A percentile compares a stretch with the other conserved stretches of the same genome.
Evolutionary conservation across 2,329 filamentous ascomycete species (phyloP).

Genomic region (Cladorrhinum sp.): DNA sequence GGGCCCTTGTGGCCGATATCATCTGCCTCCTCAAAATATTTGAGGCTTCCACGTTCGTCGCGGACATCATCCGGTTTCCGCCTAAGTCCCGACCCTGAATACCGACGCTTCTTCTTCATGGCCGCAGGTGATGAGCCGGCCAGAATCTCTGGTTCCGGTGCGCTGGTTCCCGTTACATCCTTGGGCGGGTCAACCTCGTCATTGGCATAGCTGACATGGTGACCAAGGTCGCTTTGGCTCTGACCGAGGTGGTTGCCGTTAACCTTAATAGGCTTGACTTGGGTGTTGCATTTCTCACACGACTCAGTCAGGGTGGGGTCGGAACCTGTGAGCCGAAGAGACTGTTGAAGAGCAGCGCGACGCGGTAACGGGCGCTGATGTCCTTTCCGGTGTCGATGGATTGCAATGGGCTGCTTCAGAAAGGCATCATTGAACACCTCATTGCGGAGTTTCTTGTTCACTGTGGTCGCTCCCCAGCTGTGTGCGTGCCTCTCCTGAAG

Average conservation of each 20-base stretch:
- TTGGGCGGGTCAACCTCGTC: constrained; percentile 42
- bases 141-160: constrained; percentile 59
- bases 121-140: constrained; percentile 40
- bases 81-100: constrained; percentile 81
- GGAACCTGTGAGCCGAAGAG: constrained; percentile 45
- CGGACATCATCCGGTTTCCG: constrained; percentile 70
- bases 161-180: constrained; percentile 62
- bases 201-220: constrained; percentile 1
- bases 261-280: constrained; percentile 10
- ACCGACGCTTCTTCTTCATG: constrained; percentile 63
- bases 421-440: constrained; percentile 94
- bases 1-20: constrained; percentile 77
- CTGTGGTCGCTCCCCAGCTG: constrained; percentile 86
- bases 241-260: constrained; percentile 20
- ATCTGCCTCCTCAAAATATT: constrained; percentile 87
- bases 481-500: constrained; percentile 58
- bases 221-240: constrained; percentile 29
- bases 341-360: constrained; percentile 53
- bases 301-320: constrained; percentile 38
- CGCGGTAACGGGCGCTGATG: constrained; percentile 44
- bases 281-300: constrained; percentile 16
- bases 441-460: constrained; percentile 83
- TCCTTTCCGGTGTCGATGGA: constrained; percentile 71
- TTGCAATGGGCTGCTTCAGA: constrained; percentile 75
- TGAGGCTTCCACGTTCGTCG: constrained; percentile 70